Percentiles rank a stretch among this genome's conserved stretches.
Conservation (phyloP, 1,284 basidiomycete species). For the Rugosomyces carneus region DNA sequence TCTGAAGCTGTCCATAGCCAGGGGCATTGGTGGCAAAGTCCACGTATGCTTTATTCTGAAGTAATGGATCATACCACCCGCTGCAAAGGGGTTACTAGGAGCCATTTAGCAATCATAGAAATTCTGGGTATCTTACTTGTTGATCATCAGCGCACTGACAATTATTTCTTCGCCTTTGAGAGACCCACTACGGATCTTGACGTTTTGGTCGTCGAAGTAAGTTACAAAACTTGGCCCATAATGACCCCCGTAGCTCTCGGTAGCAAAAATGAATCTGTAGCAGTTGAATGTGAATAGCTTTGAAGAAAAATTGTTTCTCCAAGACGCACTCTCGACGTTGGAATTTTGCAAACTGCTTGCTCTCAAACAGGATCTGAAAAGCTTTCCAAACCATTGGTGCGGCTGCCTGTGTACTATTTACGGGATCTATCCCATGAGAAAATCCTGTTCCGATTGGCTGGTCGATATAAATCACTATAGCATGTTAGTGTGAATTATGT, state of each 20-base stretch:
- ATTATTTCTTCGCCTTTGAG: slow-evolving; percentile 38
- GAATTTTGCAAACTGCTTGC: slow-evolving; percentile 51
- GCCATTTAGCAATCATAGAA: background rate
- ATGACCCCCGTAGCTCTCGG: slow-evolving; percentile 66
- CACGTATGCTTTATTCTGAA: slow-evolving; percentile 57
- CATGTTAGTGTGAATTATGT: background rate
- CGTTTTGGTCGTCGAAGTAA: slow-evolving; percentile 63
- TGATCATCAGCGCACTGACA: slow-evolving; percentile 46
- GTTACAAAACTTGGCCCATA: slow-evolving; percentile 61
- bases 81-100: slow-evolving; percentile 26
- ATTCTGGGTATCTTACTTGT: slow-evolving; percentile 36
- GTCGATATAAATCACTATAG: slow-evolving; percentile 39
- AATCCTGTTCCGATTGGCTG: slow-evolving; percentile 61
- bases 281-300: too few species aligned
- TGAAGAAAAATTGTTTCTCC: too few species aligned
- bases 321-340: too few species aligned
- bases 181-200: slow-evolving; percentile 39
- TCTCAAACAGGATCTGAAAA: slow-evolving; percentile 60
- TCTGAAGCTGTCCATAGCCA: slow-evolving; percentile 57
- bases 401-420: slow-evolving; percentile 47
- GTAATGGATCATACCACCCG: slow-evolving; percentile 61
- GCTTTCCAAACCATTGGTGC: slow-evolving; percentile 58
- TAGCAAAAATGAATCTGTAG: slow-evolving; percentile 59
- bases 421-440: slow-evolving; percentile 45
- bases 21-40: slow-evolving; percentile 56